These are phyloP conservation scores for Biscogniauxia sp. DNA, from an alignment of 2,329 filamentous ascomycete genomes.

Conservation along the genomic window DNA sequence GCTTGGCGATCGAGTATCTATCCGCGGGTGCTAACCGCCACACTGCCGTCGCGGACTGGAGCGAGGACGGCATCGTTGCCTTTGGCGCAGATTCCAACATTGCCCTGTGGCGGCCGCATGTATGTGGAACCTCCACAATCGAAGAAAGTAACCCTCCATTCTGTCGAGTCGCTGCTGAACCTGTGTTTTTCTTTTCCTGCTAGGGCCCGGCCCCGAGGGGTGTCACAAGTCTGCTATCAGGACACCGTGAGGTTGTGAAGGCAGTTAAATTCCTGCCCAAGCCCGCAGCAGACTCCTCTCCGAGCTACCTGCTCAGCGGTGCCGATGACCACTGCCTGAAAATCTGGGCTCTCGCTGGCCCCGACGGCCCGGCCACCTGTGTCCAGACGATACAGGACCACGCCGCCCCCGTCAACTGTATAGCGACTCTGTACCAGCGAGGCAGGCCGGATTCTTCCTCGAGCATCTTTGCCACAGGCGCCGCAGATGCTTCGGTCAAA, in stretches of 20 bases:
- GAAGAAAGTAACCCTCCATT: background rate
- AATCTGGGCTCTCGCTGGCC: slow-evolving; percentile 58
- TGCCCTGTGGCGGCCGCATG: slow-evolving; percentile 80
- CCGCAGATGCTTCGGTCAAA: slow-evolving; percentile 71
- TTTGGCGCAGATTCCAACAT: slow-evolving; percentile 89
- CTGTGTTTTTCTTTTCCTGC: slow-evolving; percentile 5
- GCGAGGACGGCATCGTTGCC: slow-evolving; percentile 68
- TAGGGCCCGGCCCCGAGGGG: slow-evolving; percentile 47
- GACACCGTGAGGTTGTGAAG: slow-evolving; percentile 79
- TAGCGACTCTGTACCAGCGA: slow-evolving; percentile 43
- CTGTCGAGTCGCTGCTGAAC: background rate
- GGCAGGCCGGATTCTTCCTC: slow-evolving; percentile 18
- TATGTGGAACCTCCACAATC: slow-evolving; percentile 42
- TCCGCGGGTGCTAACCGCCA: slow-evolving; percentile 88
- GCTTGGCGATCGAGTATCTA: slow-evolving; percentile 51
- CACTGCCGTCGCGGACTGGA: slow-evolving; percentile 88
- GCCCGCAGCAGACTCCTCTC: slow-evolving; percentile 40
- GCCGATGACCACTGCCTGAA: slow-evolving; percentile 76
- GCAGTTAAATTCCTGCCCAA: slow-evolving; percentile 73
- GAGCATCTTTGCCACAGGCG: slow-evolving; percentile 67
- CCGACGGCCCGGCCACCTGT: slow-evolving; percentile 34
- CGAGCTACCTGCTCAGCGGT: slow-evolving; percentile 69
- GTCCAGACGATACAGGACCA: slow-evolving; percentile 64
- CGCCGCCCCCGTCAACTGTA: slow-evolving; percentile 71
- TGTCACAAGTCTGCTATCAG: slow-evolving; percentile 64